A percentile compares a stretch with the other conserved stretches of the same genome.
These are phyloP conservation scores for Candolleomyces efflorescens DNA, from an alignment of 768 basidiomycete genomes.

Conservation along the genomic window DNA sequence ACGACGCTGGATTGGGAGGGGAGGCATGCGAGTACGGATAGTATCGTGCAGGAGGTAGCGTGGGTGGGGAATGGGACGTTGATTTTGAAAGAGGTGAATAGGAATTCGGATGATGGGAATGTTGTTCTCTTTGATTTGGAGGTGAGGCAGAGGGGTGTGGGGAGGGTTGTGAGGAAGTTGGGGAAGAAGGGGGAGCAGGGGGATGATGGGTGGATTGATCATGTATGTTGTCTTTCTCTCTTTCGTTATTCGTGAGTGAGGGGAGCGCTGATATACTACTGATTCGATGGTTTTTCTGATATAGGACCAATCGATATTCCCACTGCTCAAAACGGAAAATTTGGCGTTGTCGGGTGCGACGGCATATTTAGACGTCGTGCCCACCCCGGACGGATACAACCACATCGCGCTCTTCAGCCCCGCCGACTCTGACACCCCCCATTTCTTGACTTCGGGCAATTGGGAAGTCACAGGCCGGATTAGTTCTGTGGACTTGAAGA, in stretches of 20 bases:
- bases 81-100: slow-evolving; percentile 82
- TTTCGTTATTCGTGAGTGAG: no score
- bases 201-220: slow-evolving; percentile 94
- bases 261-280: no score
- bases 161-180: slow-evolving; percentile 66
- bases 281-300: neutral
- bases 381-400: slow-evolving; percentile 76
- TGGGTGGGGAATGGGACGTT: slow-evolving; percentile 81
- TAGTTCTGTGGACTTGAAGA: slow-evolving; percentile 62
- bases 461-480: slow-evolving; percentile 89
- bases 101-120: slow-evolving; percentile 76
- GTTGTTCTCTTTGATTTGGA: slow-evolving; percentile 72
- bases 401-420: slow-evolving; percentile 93
- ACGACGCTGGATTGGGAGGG: slow-evolving; percentile 67
- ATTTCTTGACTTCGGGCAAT: slow-evolving; percentile 79
- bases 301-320: slow-evolving; percentile 61
- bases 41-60: slow-evolving; percentile 75
- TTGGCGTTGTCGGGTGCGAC: slow-evolving; percentile 39
- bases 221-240: no score
- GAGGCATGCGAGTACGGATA: slow-evolving; percentile 52
- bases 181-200: slow-evolving; percentile 83
- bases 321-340: slow-evolving; percentile 30
- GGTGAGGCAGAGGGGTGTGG: slow-evolving; percentile 27
- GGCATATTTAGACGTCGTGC: slow-evolving; percentile 90
- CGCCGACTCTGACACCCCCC: slow-evolving; percentile 60